Base-by-base conservation (phyloP, 805 yeast genomes). In the Torulaspora indica region DNA sequence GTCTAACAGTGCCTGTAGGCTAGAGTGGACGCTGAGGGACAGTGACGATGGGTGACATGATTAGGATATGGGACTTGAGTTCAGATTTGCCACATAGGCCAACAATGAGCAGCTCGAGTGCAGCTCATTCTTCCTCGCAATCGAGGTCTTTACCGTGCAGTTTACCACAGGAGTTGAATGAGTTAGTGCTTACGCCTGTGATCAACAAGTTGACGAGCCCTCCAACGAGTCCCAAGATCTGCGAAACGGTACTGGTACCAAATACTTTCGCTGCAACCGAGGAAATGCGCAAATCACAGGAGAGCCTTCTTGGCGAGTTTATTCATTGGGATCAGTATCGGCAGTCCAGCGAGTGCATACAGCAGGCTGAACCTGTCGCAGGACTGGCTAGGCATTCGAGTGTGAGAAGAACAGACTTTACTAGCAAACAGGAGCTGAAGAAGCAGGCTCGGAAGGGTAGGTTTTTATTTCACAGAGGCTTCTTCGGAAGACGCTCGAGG, bases 401-500 rank as follows among this genome's bases (percentile, higher is more conserved):
- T 12, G 28, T 51, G 10, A 51, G 41, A 23, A 53, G 62, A 25
- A 54, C 46, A 12, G 62, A 60, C 45, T 58, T 54, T 29, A 56
- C 63, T 5, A 55, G 43, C 23, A 46, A 35, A 9, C 36, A 40
- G n/a, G 64, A 60, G 42, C 25, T 46, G 12, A 40, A 45, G 12
- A 38, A 44, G 18, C 50, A 34, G 36, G 48, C 49, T 24, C 38
- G 43, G 12, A 40, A 47, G 13, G 49, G 43, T 8, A 46, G 45
- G 20, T 55, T 54, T 31, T 48, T 61, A 27, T 61, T 61, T 30
- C 65, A 61, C 37, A 54, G 48, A 27, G 65, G 65, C 5, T 61
- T 61, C 36, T 53, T 55, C 33, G 48, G 35, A 13, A 49, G 56
- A 36, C 40, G 28, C 8, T 13, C 45, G 10, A 40, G 32, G 33